These are phyloP conservation scores for Bipolaris gigantea DNA, from an alignment of 2,329 filamentous ascomycete species.

Conservation along the genomic window DNA sequence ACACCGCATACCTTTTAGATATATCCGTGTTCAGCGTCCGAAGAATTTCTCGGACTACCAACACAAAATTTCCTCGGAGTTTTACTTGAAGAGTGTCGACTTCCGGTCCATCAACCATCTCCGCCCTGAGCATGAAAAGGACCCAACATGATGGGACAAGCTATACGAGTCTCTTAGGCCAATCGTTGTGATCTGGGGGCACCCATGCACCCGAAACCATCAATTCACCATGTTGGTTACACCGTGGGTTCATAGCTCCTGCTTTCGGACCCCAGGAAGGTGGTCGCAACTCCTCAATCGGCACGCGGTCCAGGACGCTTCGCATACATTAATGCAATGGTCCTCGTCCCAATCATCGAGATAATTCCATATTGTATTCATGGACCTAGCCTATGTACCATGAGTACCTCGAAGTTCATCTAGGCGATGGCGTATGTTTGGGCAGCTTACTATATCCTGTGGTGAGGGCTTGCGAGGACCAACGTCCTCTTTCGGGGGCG, in stretches of 20 bases:
- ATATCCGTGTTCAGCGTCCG: too few relatives aligned
- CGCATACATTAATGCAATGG: conserved; percentile 20
- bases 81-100: too few relatives aligned
- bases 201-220: too few relatives aligned
- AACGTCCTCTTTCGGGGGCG: background rate
- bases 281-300: conserved; percentile 14
- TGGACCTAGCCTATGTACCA: conserved; percentile 13
- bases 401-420: background rate
- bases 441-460: conserved; percentile 9
- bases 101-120: too few relatives aligned
- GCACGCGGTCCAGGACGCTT: conserved; percentile 21
- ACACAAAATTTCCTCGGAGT: too few relatives aligned
- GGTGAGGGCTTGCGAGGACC: conserved; percentile 10
- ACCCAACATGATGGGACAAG: too few relatives aligned
- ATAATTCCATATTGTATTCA: conserved; percentile 21
- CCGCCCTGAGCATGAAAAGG: too few relatives aligned
- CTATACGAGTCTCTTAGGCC: too few relatives aligned
- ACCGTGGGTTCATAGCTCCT: conserved; percentile 8
- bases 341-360: conserved; percentile 20
- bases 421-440: background rate
- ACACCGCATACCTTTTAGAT: too few relatives aligned
- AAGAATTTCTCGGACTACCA: too few relatives aligned
- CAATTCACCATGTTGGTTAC: background rate
- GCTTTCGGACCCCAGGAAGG: conserved; percentile 14
- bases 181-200: too few relatives aligned